Base-by-base conservation (phyloP, 805 yeast species). In the Metschnikowia shivogae region DNA sequence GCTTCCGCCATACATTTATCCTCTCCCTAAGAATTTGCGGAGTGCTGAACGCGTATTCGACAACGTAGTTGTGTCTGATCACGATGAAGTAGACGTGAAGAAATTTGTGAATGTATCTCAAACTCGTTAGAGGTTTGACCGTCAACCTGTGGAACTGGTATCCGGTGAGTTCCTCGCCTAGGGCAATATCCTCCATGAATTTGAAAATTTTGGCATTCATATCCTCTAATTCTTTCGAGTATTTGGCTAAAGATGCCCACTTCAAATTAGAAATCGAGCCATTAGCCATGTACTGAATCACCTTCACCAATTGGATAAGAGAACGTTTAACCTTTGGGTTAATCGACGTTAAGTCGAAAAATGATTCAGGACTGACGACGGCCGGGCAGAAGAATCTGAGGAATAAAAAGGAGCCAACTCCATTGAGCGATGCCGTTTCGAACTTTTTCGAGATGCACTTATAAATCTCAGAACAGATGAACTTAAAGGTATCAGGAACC, bases 331-430 rank as follows among this genome's bases (percentile, higher is more conserved):
- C 74, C 37, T 62, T 67, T 3, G 63, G 60, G 43, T 59, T 56
- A 9, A 55, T 52, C 5, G 58, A 52, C 3, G 60, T 52, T 26
- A 67, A 55, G 36, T 60, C 65, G 39, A 71, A 66, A 45, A 63
- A 73, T 6, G 83, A 73, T 46, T 87, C 95, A 0, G 97, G 97
- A 29, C 89, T 81, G 11, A 90, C 90, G 54, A 90, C 82, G 0
- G 96, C 95, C 10, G 98, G 97, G 60, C 95, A 86, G 48, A 85
- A 74, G 50, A 84, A 80, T 45, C 96, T 68, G 53, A 92, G 70
- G 57, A 92, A 90, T 44, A 92, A 70, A 60, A 86, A 92, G 0
- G 96, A 89, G 0, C 97, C 96, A 24, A 89, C 84, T 1, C 95
- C 89, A 33, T 81, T 72, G 22, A 70, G 50, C 32, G 77, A 70